Conservation (phyloP, 2,329 filamentous ascomycete species). For the Ceratocystis eucalypticola region DNA sequence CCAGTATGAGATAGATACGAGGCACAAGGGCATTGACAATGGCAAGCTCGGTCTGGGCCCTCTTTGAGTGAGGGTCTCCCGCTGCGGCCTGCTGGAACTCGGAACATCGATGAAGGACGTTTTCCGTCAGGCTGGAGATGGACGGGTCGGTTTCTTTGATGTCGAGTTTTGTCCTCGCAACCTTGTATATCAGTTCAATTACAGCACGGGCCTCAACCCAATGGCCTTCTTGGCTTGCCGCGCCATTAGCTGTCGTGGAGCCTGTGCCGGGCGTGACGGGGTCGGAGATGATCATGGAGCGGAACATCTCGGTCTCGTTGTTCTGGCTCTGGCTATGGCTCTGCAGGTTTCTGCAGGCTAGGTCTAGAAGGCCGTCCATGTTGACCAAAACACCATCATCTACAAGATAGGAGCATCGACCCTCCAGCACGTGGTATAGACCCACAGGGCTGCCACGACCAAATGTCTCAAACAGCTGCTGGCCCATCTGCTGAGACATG, state of each 20-base stretch:
- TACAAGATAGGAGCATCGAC: not conserved
- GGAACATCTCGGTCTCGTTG: not conserved
- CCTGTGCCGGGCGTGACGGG: not conserved
- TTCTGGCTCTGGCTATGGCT: not conserved
- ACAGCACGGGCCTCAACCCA: not conserved
- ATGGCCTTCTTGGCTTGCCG: not conserved
- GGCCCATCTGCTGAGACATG: not conserved
- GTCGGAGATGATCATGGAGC: not conserved
- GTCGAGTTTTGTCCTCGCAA: not conserved
- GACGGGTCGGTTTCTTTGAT: not conserved
- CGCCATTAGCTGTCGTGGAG: not conserved
- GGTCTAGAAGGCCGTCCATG: not conserved
- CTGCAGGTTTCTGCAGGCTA: not conserved
- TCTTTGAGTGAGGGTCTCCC: not conserved
- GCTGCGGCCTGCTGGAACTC: not conserved
- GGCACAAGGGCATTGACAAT: not conserved
- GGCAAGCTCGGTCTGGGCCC: not conserved
- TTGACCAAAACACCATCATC: not conserved
- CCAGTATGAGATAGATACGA: not conserved
- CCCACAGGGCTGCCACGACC: conserved; percentile 2
- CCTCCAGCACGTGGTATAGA: not conserved
- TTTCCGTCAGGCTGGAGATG: not conserved
- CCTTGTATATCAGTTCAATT: conserved; percentile 3
- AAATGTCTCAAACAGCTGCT: not conserved
- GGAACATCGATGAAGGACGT: not conserved